A percentile compares a stretch with the other conserved stretches of the same genome.
Conservation (phyloP, 2,329 filamentous ascomycete genomes). For the Knoxdaviesia capensis region DNA sequence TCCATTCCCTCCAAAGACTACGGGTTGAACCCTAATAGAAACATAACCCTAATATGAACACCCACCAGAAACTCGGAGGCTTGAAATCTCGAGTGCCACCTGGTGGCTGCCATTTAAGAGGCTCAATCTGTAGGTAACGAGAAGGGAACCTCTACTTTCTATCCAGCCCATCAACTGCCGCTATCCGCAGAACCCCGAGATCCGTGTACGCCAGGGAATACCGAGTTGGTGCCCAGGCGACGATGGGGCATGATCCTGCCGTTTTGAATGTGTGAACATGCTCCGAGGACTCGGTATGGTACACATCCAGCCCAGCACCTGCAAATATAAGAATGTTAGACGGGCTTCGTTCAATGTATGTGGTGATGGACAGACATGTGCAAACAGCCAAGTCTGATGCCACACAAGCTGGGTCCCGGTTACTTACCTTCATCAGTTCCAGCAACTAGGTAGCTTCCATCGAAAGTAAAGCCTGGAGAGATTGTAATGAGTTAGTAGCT, state of each 20-base stretch:
- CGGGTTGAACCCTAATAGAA: too few species aligned
- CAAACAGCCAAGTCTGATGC: not conserved
- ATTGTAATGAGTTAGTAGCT: not conserved
- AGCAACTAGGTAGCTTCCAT: slow-evolving; percentile 54
- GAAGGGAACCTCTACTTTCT: too few species aligned
- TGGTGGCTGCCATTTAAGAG: too few species aligned
- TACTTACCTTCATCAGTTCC: slow-evolving; percentile 51
- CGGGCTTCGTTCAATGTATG: too few species aligned
- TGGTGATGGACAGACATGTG: not conserved
- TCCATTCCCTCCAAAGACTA: too few species aligned
- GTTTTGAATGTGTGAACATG: slow-evolving; percentile 54
- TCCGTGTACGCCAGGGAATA: slow-evolving; percentile 61
- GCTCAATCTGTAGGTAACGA: too few species aligned
- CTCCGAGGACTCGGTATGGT: slow-evolving; percentile 55
- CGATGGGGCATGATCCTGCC: slow-evolving; percentile 38
- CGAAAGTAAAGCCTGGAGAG: slow-evolving; percentile 50
- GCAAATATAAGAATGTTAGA: slow-evolving; percentile 1
- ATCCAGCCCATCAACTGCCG: slow-evolving; percentile 29
- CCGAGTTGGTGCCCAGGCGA: slow-evolving; percentile 56
- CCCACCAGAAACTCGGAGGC: too few species aligned
- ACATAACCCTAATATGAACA: too few species aligned
- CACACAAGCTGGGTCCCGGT: not conserved
- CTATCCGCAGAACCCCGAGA: slow-evolving; percentile 45
- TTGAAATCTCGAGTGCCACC: too few species aligned
- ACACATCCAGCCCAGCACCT: slow-evolving; percentile 45